A percentile compares a stretch with the other conserved stretches of the same genome.
phyloP scores from a whole-genome alignment of 148 eudicot species.

The Rhododendron simsii region DNA sequence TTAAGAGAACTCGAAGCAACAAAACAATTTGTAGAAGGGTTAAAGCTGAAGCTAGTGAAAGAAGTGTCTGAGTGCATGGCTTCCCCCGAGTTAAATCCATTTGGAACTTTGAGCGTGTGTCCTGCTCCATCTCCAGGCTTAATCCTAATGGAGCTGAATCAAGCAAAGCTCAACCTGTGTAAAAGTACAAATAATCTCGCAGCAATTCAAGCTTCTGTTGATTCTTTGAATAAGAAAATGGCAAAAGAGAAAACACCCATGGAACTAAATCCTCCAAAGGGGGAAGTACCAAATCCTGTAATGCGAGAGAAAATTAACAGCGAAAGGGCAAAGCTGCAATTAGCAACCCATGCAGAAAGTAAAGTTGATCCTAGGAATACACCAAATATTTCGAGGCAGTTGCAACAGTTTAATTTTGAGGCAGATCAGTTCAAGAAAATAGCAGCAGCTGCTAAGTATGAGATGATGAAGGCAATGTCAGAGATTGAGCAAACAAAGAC shows the following conservation, averaged over 20 bases:
- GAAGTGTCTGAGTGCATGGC: slow-evolving; percentile 32
- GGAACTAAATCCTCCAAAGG: slow-evolving; percentile 14
- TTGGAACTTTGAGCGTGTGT: slow-evolving; percentile 20
- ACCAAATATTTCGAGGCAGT: slow-evolving; percentile 35
- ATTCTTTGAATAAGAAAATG: slow-evolving; percentile 57
- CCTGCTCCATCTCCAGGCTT: slow-evolving; percentile 41
- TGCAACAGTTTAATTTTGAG: slow-evolving; percentile 48
- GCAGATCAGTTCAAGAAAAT: slow-evolving; percentile 75
- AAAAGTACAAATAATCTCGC: slow-evolving; percentile 59
- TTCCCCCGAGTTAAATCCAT: slow-evolving; percentile 9
- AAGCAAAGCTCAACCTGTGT: slow-evolving; percentile 57
- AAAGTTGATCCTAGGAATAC: slow-evolving; percentile 14
- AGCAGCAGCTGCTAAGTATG: slow-evolving; percentile 76
- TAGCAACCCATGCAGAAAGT: slow-evolving; percentile 6
- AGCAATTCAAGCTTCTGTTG: slow-evolving; percentile 60
- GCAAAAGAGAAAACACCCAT: slow-evolving; percentile 25
- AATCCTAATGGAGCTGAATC: slow-evolving; percentile 63
- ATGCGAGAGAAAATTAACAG: background rate
- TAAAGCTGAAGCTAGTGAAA: slow-evolving; percentile 53
- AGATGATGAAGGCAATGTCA: slow-evolving; percentile 72
- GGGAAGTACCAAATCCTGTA: slow-evolving; percentile 7
- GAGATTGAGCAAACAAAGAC: slow-evolving; percentile 74
- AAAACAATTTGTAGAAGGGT: slow-evolving; percentile 53
- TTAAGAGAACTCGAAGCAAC: slow-evolving; percentile 66
- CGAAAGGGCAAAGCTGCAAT: background rate